These are phyloP conservation scores for Oryza meridionalis DNA, from an alignment of 176 grass and related monocot species.

Conservation along the genomic window DNA sequence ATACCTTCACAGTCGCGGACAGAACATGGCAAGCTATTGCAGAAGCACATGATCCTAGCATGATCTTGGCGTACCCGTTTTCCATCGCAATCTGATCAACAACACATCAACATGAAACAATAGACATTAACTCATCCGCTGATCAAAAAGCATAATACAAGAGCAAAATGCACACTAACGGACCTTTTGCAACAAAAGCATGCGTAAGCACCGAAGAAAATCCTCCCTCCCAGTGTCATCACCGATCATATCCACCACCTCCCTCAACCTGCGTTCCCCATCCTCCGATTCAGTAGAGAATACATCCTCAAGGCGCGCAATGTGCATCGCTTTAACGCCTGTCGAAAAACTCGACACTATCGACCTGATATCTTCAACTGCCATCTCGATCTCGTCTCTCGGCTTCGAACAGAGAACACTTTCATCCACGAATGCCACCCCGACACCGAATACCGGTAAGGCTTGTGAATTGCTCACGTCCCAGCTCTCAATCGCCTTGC, in stretches of 20 bases:
- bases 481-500: constrained; percentile 73
- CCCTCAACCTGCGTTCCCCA: constrained; percentile 36
- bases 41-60: constrained; percentile 84
- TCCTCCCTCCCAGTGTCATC: constrained; percentile 89
- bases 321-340: constrained; percentile 54
- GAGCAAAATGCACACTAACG: neutral
- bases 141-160: constrained; percentile 8
- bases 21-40: constrained; percentile 81
- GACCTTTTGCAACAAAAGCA: constrained; percentile 85
- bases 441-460: constrained; percentile 62
- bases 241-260: constrained; percentile 51
- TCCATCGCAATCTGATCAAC: constrained; percentile 64
- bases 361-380: constrained; percentile 53
- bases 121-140: neutral
- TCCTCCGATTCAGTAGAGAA: constrained; percentile 46
- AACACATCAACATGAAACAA: constrained; percentile 37
- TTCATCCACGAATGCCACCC: constrained; percentile 79
- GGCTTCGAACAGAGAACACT: constrained; percentile 31
- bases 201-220: constrained; percentile 60
- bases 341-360: constrained; percentile 50
- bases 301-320: constrained; percentile 55
- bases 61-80: constrained; percentile 78
- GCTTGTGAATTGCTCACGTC: constrained; percentile 87
- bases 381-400: constrained; percentile 34
- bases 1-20: constrained; percentile 86